These are phyloP conservation scores for Cucurbita argyrosperma DNA, from an alignment of 306 rosid genomes.

Conservation along the genomic window DNA sequence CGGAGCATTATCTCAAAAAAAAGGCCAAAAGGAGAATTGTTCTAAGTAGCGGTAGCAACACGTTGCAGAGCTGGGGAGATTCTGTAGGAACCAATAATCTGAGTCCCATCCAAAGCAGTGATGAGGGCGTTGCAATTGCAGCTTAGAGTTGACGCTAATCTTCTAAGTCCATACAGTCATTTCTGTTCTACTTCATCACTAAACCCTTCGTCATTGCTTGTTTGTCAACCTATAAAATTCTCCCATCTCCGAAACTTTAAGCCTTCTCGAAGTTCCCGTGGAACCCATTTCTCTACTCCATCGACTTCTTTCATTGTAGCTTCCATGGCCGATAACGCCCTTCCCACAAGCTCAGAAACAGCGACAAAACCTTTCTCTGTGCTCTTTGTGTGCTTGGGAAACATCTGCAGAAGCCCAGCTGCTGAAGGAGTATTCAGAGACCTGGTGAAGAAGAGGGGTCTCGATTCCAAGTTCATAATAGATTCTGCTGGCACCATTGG, in stretches of 20 bases:
- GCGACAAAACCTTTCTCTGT: conserved; percentile 47
- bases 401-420: conserved; percentile 91
- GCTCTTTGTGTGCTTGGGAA: conserved; percentile 75
- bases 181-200: conserved; percentile 5
- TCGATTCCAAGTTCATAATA: conserved; percentile 40
- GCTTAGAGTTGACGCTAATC: neutral
- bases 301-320: conserved; percentile 21
- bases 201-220: conserved; percentile 3
- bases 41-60: neutral
- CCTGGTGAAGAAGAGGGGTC: conserved; percentile 49
- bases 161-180: conserved; percentile 43
- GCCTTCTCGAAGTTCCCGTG: conserved; percentile 7
- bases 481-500: conserved; percentile 81
- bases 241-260: conserved; percentile 7
- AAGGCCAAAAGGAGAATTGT: neutral
- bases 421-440: conserved; percentile 83
- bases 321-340: conserved; percentile 44
- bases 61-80: neutral
- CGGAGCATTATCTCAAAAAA: neutral
- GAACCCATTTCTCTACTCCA: conserved; percentile 12
- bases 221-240: conserved; percentile 11
- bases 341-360: conserved; percentile 16
- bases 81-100: neutral
- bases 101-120: neutral
- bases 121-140: neutral